Evolutionary conservation across 2,329 filamentous ascomycete species (phyloP).

Genomic region (Beauveria australis): DNA sequence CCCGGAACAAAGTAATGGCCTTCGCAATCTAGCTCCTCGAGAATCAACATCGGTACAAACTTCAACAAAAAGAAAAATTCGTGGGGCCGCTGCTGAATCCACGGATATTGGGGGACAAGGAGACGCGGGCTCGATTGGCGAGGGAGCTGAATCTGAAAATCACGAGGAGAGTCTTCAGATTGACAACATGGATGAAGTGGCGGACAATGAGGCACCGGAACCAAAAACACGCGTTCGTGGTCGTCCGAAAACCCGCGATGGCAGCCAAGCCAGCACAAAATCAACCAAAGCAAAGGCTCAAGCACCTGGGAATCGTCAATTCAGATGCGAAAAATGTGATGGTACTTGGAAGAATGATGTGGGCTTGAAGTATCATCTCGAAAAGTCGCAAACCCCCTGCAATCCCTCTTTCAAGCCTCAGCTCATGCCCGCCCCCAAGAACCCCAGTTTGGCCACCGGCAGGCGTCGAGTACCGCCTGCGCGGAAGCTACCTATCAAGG

Average conservation of each 20-base stretch:
- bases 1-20: background rate
- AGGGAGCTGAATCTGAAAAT: background rate
- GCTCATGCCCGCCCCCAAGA: conserved; percentile 12
- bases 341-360: conserved; percentile 50
- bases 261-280: conserved; percentile 10
- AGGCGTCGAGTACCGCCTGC: background rate
- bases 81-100: background rate
- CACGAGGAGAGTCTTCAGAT: background rate
- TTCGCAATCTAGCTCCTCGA: background rate
- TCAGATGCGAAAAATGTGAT: conserved; percentile 44
- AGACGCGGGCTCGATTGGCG: background rate
- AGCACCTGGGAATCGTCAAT: conserved; percentile 20
- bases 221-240: background rate
- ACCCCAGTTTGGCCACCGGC: conserved; percentile 7
- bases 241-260: background rate
- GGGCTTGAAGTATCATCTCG: conserved; percentile 50
- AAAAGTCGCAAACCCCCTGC: conserved; percentile 45
- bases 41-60: background rate
- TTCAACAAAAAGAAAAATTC: background rate
- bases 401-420: conserved; percentile 34
- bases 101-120: background rate
- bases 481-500: background rate
- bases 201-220: background rate
- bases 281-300: background rate
- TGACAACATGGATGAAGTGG: background rate